Evolutionary conservation across 352 stramenopile species (phyloP), one percentile per base, ranked within the genome.

Genomic region (Globisporangium irregulare): DNA sequence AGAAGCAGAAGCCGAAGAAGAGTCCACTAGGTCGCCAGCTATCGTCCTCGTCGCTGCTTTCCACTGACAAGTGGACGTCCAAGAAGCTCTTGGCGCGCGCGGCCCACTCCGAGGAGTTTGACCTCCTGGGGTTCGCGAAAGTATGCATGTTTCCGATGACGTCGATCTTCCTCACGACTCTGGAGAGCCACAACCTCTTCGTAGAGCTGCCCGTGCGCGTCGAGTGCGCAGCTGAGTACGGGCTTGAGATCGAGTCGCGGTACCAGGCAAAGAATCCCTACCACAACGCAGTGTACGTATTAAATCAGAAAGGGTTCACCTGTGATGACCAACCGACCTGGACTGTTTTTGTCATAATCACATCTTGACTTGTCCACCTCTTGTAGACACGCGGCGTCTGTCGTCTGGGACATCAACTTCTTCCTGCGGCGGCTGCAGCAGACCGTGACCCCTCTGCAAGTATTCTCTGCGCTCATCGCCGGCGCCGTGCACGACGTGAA

Each of bases 401-500:
- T 93, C 9, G 76, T 91, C 10, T 91, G 84, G 81, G 83, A 90
- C 43, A 74, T 93, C 29, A 87, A 92, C 61, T 84, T 84, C 24
- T 84, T 93, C 43, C 71, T 94, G 8, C 76, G 72, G 3, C 75
- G 77, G 0, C 72, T 91, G 1, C 71, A 86, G 38, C 69, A 75
- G 2, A 63, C 71, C 7, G 74, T 72, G 15, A 74, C 75, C 6
- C 70, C 83, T 0, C 61, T 90, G 3, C 81, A 94, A 24, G 46
- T 90, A 12, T 83, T 92, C 41, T 87, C 90, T n/a, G 81, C 96
- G 14, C 69, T 98, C 1, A 65, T 98, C 12, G 89, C 93, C n/a
- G 92, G 87, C 4, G 77, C 95, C 1, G 79, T 96, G 27, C 95
- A 98, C 69, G 95, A 98, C 69, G 80, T 98, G 12, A 97, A 93